Percentiles rank a stretch among this genome's conserved stretches.
Evolutionary conservation across 2,329 filamentous ascomycete species (phyloP).

Genomic region (Cercospora beticola): DNA sequence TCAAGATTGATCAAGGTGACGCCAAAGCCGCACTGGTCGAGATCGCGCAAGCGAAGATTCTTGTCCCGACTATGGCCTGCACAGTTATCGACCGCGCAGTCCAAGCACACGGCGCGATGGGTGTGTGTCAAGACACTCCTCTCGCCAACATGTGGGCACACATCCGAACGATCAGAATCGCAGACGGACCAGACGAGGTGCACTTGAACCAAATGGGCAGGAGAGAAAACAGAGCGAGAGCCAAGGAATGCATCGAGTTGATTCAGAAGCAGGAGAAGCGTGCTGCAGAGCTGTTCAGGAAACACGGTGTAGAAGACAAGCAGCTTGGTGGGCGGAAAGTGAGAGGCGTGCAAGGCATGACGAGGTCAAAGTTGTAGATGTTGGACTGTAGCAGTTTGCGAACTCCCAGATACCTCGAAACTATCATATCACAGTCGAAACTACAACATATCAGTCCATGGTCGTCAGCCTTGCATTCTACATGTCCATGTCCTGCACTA

Average conservation of each 20-base stretch:
- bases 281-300: constrained; percentile 64
- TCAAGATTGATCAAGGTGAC: constrained; percentile 85
- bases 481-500: neutral
- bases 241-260: constrained; percentile 50
- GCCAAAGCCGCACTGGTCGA: constrained; percentile 88
- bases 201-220: constrained; percentile 78
- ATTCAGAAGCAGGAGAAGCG: constrained; percentile 65
- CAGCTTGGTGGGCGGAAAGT: constrained; percentile 43
- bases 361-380: constrained; percentile 44
- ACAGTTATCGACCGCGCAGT: constrained; percentile 91
- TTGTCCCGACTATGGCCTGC: constrained; percentile 80
- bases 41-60: constrained; percentile 92
- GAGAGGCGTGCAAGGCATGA: constrained; percentile 19
- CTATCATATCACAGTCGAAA: neutral
- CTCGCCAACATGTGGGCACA: constrained; percentile 60
- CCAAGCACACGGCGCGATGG: constrained; percentile 86
- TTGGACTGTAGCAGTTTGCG: neutral
- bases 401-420: neutral
- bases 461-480: neutral
- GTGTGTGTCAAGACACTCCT: constrained; percentile 92
- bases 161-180: constrained; percentile 38
- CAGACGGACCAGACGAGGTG: constrained; percentile 93
- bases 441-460: no score
- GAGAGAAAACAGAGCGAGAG: constrained; percentile 71
- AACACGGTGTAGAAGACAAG: constrained; percentile 52